Evolutionary conservation across 768 basidiomycete genomes (phyloP), one percentile per base, ranked within the genome.

Genomic region (Coprinopsis cinerea): DNA sequence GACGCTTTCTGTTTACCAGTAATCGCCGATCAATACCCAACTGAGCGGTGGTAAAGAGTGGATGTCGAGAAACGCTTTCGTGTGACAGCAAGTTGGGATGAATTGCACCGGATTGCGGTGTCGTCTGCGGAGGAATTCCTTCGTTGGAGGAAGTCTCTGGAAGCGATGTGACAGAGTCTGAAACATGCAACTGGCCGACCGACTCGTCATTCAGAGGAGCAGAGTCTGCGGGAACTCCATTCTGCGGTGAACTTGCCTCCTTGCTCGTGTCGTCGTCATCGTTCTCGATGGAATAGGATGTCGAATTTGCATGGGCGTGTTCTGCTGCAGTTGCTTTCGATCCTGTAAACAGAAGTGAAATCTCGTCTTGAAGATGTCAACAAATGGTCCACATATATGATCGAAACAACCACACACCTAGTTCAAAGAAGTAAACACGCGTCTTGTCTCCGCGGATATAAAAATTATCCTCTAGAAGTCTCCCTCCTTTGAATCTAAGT

Each of bases 391-490:
- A 26, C 28, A 54, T 40, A 43, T 20, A 40, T 22, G 3, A 26
- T 17, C 10, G 11, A 48, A 41, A 48, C 34, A 44, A 34, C 4
- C 1, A 55, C 70, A 25, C 56, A 90, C 93, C 89, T 10, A 89
- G 64, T 53, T 90, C 87, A 56, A 99, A 99, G 65, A 98, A 99
- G 66, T 97, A 98, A 0, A 99, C 96, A 32, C 96, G 76, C 0
- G 96, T 98, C 59, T 92, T 94, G 69, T 99, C 96, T 0, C 96
- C 96, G 30, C 96, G 80, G 45, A 96, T 87, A 60, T 99, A 99
- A 56, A 99, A 85, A 62, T 96, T 94, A 41, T 94, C 92, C 36
- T 92, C 88, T 10, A 98, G 78, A 48, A 98, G 76, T 10, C 96
- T 77, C 1, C 85, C 83, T 4, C 76, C 76, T 66, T 92, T 96